Conservation (phyloP, 2,329 filamentous ascomycete genomes). For the Pseudocercospora fuligena region DNA sequence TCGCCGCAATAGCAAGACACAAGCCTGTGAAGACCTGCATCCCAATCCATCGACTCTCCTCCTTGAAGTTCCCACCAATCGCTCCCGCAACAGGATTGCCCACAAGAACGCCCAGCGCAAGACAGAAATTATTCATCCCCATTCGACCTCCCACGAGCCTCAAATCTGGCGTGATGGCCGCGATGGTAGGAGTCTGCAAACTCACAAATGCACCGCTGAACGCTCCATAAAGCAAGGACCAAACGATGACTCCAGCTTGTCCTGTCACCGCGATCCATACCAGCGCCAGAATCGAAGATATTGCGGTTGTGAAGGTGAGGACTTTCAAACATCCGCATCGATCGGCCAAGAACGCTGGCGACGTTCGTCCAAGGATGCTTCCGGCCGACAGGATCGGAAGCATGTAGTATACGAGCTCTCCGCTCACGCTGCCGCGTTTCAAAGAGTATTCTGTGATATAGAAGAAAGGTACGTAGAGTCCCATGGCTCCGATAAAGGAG, state of each 20-base stretch:
- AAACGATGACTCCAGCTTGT: conserved; percentile 43
- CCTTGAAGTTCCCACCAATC: conserved; percentile 11
- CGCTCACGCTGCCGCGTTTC: background rate
- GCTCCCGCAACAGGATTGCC: conserved; percentile 34
- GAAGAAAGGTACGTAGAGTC: conserved; percentile 56
- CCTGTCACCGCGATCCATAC: conserved; percentile 42
- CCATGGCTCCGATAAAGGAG: conserved; percentile 48
- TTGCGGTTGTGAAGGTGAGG: conserved; percentile 43
- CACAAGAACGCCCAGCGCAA: conserved; percentile 32
- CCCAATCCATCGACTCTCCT: conserved; percentile 25
- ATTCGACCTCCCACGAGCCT: conserved; percentile 32
- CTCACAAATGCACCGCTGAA: conserved; percentile 50
- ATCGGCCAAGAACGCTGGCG: conserved; percentile 52
- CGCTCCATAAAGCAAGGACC: conserved; percentile 51
- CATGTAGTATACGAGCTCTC: conserved; percentile 39
- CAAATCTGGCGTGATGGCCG: conserved; percentile 20
- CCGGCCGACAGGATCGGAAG: conserved; percentile 70
- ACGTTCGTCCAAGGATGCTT: conserved; percentile 49
- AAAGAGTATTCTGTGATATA: conserved; percentile 63
- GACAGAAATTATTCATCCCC: conserved; percentile 35
- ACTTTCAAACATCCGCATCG: conserved; percentile 52
- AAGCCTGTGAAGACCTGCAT: conserved; percentile 33
- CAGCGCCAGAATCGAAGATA: conserved; percentile 31
- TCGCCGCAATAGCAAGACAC: conserved; percentile 20
- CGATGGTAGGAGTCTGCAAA: conserved; percentile 46